Base-by-base conservation (phyloP, 441 rosid species). In the Cnidoscolus chayamansa region DNA sequence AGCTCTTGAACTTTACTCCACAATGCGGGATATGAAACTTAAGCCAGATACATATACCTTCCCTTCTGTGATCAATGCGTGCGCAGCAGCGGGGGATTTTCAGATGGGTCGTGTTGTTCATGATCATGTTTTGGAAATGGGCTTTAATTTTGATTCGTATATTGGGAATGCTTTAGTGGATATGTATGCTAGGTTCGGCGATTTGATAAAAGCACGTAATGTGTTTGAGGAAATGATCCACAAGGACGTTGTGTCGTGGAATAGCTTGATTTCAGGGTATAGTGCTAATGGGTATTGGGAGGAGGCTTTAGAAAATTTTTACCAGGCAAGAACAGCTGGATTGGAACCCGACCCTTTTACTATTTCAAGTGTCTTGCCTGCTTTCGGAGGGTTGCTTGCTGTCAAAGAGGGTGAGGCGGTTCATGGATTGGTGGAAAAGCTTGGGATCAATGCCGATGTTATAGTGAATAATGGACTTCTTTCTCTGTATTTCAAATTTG, bases 171-270 rank as follows among this genome's bases (percentile, higher is more conserved):
- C 91, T 17, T 74, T 87, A 65, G 79, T 89, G 1, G 87, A 84
- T 75, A 88, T 88, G 90, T 85, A 79, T 62, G 77, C 85, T 0
- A 79, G 89, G 51, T 76, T 86, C 74, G 83, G 85, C 54, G 76
- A 78, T 60, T 56, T 88, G 74, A 66, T 20, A n/a, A 72, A 67
- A 60, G 89, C 90, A 20, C 79, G 70, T 31, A 25, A 77, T 13
- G 81, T 87, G 81, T 88, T 88, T 81, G 88, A 81, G 51, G 83
- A 77, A 82, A 88, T 85, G 85, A 75, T 82, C 72, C 76, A 60
- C 0, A 85, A 79, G 71, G 90, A 88, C 77, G 19, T 76, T 11
- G 89, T 88, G 15, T 85, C 94, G 0, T 87, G 91, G 90, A 89
- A 89, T 74, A 84, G 79, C 78, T 78, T 89, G 73, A 86, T 86